phyloP scores from a whole-genome alignment of 306 rosid genomes.

The Trichosanthes cucumerina region DNA sequence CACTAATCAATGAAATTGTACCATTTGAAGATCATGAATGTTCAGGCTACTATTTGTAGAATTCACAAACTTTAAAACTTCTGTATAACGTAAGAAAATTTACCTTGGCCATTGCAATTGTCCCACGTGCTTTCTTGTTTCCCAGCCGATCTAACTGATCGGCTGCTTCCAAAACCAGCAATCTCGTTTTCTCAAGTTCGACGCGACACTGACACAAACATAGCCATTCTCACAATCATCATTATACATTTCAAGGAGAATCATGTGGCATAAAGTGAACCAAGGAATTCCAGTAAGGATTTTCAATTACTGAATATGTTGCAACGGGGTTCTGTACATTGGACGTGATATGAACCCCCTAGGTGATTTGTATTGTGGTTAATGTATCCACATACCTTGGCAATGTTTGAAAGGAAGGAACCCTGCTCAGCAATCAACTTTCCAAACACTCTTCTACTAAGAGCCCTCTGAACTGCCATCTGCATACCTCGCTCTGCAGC shows the following conservation, averaged over 20 bases:
- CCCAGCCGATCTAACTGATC: constrained; percentile 86
- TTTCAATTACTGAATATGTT: background rate
- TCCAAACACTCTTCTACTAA: constrained; percentile 71
- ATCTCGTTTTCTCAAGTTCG: constrained; percentile 67
- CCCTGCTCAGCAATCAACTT: constrained; percentile 90
- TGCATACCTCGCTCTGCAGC: constrained; percentile 90
- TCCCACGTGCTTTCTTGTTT: constrained; percentile 79
- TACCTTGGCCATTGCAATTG: constrained; percentile 96
- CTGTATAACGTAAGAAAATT: background rate
- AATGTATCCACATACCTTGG: constrained; percentile 38
- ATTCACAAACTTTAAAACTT: background rate
- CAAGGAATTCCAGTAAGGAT: background rate
- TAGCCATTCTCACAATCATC: background rate
- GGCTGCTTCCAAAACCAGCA: constrained; percentile 91
- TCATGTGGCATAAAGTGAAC: background rate
- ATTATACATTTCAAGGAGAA: background rate
- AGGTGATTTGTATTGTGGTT: background rate
- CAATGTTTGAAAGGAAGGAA: constrained; percentile 74
- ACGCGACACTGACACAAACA: constrained; percentile 60
- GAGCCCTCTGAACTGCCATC: constrained; percentile 73
- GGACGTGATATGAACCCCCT: background rate
- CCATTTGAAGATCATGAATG: background rate
- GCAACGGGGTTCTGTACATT: background rate
- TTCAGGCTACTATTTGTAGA: background rate
- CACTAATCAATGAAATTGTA: background rate